Percentiles rank a stretch among this genome's conserved stretches.
Conservation (phyloP, 2,329 filamentous ascomycete species). For the Arthrobotrys musiformis region DNA sequence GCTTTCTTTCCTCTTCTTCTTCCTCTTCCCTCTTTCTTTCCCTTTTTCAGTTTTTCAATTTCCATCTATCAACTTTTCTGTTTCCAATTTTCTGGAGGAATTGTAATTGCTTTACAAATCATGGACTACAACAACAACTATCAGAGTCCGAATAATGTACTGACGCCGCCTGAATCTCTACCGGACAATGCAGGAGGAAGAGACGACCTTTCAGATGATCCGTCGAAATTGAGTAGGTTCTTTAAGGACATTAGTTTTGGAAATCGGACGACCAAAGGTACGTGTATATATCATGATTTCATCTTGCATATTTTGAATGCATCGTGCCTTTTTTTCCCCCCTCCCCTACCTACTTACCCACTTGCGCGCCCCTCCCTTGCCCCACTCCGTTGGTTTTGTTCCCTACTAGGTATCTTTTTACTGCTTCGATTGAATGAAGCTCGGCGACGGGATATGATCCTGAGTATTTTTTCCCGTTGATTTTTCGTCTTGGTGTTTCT, state of each 20-base stretch:
- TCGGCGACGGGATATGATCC: slow-evolving; percentile 21
- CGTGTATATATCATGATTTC: too few relatives aligned
- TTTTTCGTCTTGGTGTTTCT: slow-evolving; percentile 4
- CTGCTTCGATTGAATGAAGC: too few relatives aligned
- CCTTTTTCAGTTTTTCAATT: background rate
- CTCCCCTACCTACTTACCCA: background rate
- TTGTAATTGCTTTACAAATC: slow-evolving; percentile 16
- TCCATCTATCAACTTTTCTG: background rate
- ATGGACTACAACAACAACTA: slow-evolving; percentile 36
- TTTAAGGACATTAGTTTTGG: slow-evolving; percentile 56
- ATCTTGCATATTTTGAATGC: slow-evolving; percentile 39
- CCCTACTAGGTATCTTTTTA: too few relatives aligned
- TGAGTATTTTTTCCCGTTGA: background rate
- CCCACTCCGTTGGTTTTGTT: slow-evolving; percentile 3
- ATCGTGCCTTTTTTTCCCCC: background rate
- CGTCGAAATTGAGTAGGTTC: slow-evolving; percentile 53
- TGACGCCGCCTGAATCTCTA: slow-evolving; percentile 54
- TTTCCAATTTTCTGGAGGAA: background rate
- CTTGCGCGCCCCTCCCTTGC: background rate
- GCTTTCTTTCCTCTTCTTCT: background rate
- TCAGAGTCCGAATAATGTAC: slow-evolving; percentile 32
- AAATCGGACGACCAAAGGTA: slow-evolving; percentile 55
- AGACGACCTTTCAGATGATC: slow-evolving; percentile 37
- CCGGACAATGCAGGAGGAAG: slow-evolving; percentile 40
- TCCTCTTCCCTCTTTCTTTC: background rate